Evolutionary conservation across 495 filamentous ascomycete species (phyloP), one percentile per base, ranked within the genome.

Genomic region (Penicillium crystallinum): DNA sequence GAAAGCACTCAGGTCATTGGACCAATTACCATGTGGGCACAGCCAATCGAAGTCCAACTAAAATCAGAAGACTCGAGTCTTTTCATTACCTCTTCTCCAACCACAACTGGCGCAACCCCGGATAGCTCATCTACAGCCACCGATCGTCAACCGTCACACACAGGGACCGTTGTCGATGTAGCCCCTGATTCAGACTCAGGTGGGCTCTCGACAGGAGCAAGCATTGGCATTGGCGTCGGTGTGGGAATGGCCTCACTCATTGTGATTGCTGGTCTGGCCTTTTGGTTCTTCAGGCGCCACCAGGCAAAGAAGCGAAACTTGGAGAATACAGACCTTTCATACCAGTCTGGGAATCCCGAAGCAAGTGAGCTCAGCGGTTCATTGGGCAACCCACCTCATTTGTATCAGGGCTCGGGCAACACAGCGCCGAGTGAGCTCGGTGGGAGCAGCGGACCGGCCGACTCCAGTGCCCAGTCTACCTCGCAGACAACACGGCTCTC

Each of bases 21-120:
- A 1, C 61, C 61, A 12, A 34, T 64, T n/a, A 64, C 61, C 2
- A 64, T 64, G 61, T 64, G 58, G 58, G 61, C 55, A 7, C 61
- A 64, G 22, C 50, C 61, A 18, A 56, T 64, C 15, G 51, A 45
- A 11, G 43, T 64, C 17, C 34, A 50, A 7, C 39, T 54, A 3
- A 14, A 57, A 21, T 22, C 22, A 6, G 23, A 21, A 5, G 54
- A 63, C 18, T 29, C 25, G 15, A 57, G 34, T 15, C 44, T 57
- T 2, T 63, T 54, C 17, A 29, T 40, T 3, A 43, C 53, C 3
- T 27, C 47, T 8, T 40, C 47, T n/a, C 21, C 47, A 23, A 42
- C 22, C 12, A 40, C 35, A 31, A 30, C 25, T 0, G 10, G 42
- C 3, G 34, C n/a, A 15, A 5, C 3, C 33, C 6, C 4, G 4